phyloP scores from a whole-genome alignment of 148 eudicot genomes.

The Cornus controversa region DNA sequence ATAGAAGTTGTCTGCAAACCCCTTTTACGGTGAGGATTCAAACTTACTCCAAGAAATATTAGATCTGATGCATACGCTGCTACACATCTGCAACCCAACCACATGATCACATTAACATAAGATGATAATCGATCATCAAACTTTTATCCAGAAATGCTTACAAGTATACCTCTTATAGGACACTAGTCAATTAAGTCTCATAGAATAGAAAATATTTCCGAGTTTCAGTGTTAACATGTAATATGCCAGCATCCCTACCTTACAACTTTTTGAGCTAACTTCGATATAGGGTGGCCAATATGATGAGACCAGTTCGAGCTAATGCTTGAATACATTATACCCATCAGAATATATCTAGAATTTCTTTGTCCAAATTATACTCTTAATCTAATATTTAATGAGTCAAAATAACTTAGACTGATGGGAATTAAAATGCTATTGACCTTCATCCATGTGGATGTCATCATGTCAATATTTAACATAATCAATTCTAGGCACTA shows the following conservation, averaged over 20 bases:
- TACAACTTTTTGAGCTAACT: neutral
- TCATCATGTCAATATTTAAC: no score
- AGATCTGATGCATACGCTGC: conserved; percentile 90
- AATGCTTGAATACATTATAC: neutral
- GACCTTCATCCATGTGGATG: no score
- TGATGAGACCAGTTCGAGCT: neutral
- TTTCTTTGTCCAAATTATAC: neutral
- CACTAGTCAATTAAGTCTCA: neutral
- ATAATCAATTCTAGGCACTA: no score
- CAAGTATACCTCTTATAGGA: neutral
- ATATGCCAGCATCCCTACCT: neutral
- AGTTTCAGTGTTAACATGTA: neutral
- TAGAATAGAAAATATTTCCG: neutral
- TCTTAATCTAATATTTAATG: neutral
- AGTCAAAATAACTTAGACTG: no score
- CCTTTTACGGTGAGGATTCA: conserved; percentile 81
- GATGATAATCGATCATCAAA: neutral
- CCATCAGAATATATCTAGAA: neutral
- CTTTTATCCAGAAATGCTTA: neutral
- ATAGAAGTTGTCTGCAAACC: conserved; percentile 56
- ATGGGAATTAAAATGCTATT: no score
- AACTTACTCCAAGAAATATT: conserved; percentile 64
- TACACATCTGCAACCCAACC: conserved; percentile 67
- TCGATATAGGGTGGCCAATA: neutral
- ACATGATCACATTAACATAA: neutral